Evolutionary conservation across 345 rosid genomes (phyloP), one percentile per base, ranked within the genome.

Genomic region (Capsella bursapastoris): DNA sequence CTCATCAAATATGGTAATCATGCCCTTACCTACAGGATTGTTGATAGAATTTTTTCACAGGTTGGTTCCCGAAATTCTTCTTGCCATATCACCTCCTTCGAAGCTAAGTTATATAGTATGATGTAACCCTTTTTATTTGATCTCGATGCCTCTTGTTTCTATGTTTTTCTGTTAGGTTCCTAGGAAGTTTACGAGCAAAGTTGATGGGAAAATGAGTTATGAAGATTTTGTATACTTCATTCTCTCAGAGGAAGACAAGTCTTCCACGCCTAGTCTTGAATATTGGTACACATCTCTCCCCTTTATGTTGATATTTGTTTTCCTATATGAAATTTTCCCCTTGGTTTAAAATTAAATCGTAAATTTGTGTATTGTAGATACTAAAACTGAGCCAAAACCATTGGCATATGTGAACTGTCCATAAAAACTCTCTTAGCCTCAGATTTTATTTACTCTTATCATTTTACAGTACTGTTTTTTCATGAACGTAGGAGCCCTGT

Each of bases 181-280:
- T 1, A 83, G 86, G 73, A 87, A 87, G 72, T 88, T 90, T 76
- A 86, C 88, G 14, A 55, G 93, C 68, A 64, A 78, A 57, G 75
- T 77, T 68, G 89, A 84, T 52, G 89, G 94, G 78, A 87, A 82
- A 83, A 90, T 90, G 94, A 84, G 86, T 60, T 90, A 88, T 77
- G 93, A 90, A 81, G 97, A 90, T 84, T 90, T 90, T 64, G 97
- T 90, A 7, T 86, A 87, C 83, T 90, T 90, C 83, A 86, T 90
- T 47, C 86, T 90, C 32, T 78, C 97, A 6, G 97, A 88, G 79
- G 97, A 88, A 83, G 90, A 90, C 68, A 90, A 90, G 72, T 82
- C 90, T 76, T 80, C 97, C 3, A 90, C 83, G 57, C 88, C 87
- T 65, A 84, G 94, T 75, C 89, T 90, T 44, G 90, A 87, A 71